Conservation (phyloP, 2,329 filamentous ascomycete species). For the Scorias spongiosa region DNA sequence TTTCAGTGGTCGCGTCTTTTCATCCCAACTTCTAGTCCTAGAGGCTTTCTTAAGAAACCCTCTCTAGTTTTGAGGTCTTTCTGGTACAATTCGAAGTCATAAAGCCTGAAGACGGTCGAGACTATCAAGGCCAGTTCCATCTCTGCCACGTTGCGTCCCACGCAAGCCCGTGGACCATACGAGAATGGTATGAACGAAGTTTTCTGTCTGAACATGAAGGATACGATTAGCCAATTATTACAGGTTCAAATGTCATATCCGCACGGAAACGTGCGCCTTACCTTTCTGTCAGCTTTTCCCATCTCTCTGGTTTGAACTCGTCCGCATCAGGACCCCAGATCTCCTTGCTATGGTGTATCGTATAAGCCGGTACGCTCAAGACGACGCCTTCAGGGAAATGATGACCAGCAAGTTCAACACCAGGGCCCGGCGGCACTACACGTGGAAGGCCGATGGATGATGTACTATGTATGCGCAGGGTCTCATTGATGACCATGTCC, state of each 20-base stretch:
- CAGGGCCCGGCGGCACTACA: conserved; percentile 48
- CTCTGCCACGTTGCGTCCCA: conserved; percentile 27
- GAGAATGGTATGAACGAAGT: conserved; percentile 27
- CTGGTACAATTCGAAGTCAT: conserved; percentile 22
- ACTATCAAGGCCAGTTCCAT: conserved; percentile 28
- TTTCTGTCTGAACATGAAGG: conserved; percentile 14
- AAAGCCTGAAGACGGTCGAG: conserved; percentile 20
- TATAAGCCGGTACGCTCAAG: conserved; percentile 26
- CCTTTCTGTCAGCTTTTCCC: conserved; percentile 24
- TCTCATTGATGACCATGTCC: conserved; percentile 62
- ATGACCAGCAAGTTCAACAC: conserved; percentile 49
- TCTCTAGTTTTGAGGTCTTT: conserved; percentile 19
- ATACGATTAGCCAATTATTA: neutral
- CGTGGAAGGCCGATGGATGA: conserved; percentile 75
- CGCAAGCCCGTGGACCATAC: conserved; percentile 27
- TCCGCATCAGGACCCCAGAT: conserved; percentile 28
- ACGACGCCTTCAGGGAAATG: conserved; percentile 43
- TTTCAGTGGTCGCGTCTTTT: conserved; percentile 5
- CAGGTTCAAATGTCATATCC: neutral
- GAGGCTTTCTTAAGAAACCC: conserved; percentile 21
- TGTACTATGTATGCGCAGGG: conserved; percentile 73
- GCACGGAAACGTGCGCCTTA: neutral
- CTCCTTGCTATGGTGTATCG: conserved; percentile 25
- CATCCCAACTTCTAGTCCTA: conserved; percentile 13
- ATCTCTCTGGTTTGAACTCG: conserved; percentile 25